phyloP scores from a whole-genome alignment of 768 basidiomycete genomes.

The Boletus patriciae region DNA sequence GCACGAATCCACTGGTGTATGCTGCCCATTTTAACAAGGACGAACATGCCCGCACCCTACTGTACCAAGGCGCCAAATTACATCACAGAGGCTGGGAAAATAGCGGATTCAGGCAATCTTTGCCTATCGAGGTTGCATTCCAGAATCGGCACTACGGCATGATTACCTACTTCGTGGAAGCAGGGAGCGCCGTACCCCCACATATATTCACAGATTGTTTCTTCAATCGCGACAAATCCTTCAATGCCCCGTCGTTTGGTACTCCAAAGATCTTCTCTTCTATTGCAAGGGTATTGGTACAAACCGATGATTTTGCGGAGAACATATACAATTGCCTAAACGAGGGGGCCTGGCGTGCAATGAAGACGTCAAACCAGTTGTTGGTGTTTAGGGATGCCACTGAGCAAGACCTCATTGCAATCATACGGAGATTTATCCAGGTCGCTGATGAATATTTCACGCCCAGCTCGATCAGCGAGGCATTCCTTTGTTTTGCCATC shows the following conservation, averaged over 20 bases:
- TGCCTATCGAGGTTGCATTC: background rate
- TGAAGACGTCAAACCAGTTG: background rate
- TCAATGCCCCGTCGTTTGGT: too few species aligned
- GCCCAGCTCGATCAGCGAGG: background rate
- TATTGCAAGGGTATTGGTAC: background rate
- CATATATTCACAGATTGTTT: background rate
- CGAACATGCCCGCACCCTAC: background rate
- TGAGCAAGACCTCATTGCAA: background rate
- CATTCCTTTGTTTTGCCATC: background rate
- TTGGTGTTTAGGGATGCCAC: background rate
- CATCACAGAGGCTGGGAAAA: background rate
- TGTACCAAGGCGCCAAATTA: background rate
- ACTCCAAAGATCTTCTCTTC: background rate
- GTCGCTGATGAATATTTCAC: background rate
- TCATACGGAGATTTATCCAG: background rate
- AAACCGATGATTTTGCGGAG: background rate
- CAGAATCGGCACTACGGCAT: background rate
- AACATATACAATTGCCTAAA: background rate
- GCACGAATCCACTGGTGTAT: conserved; percentile 5
- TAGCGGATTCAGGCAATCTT: background rate
- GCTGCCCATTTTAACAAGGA: conserved; percentile 1
- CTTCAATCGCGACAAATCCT: background rate
- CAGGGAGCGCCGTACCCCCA: background rate
- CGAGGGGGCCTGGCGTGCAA: background rate
- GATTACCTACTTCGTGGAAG: background rate